Evolutionary conservation across 129 eudicot genomes (phyloP).

Genomic region (Flaveria brownii): DNA sequence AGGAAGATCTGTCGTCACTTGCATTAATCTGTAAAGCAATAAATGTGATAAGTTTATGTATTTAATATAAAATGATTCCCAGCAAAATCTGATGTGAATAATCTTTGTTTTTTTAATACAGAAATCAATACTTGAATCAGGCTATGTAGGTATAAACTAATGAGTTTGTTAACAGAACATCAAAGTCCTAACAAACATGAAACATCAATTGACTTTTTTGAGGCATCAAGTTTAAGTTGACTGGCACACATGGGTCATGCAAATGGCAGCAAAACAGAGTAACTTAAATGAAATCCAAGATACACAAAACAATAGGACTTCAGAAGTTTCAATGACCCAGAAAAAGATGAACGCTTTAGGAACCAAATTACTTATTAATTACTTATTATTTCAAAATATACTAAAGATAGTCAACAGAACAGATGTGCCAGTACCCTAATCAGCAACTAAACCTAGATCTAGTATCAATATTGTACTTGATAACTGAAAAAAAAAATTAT

Average conservation of each 20-base stretch:
- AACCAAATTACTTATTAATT: not conserved
- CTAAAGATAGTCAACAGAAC: not conserved
- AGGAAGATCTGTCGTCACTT: conserved; percentile 88
- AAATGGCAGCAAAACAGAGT: conserved; percentile 8
- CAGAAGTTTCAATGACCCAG: not conserved
- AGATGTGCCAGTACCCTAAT: not conserved
- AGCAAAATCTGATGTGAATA: not conserved
- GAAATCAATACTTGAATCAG: not conserved
- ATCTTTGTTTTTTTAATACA: not conserved
- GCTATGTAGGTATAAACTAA: not conserved
- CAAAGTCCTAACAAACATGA: not conserved
- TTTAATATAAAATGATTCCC: not conserved
- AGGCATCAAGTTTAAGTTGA: conserved; percentile 4
- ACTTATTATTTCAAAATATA: not conserved
- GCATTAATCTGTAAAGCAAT: conserved; percentile 73
- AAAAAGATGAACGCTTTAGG: not conserved
- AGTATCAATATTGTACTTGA: not conserved
- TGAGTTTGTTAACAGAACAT: conserved; percentile 1
- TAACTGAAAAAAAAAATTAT: not conserved
- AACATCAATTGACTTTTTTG: not conserved
- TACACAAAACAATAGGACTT: not conserved
- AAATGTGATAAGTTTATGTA: conserved; percentile 7
- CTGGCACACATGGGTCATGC: not conserved
- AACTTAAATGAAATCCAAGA: conserved; percentile 7
- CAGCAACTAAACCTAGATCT: conserved; percentile 18